Evolutionary conservation across 352 stramenopile genomes (phyloP), one percentile per base, ranked within the genome.

Genomic region (Phytophthora quininea): DNA sequence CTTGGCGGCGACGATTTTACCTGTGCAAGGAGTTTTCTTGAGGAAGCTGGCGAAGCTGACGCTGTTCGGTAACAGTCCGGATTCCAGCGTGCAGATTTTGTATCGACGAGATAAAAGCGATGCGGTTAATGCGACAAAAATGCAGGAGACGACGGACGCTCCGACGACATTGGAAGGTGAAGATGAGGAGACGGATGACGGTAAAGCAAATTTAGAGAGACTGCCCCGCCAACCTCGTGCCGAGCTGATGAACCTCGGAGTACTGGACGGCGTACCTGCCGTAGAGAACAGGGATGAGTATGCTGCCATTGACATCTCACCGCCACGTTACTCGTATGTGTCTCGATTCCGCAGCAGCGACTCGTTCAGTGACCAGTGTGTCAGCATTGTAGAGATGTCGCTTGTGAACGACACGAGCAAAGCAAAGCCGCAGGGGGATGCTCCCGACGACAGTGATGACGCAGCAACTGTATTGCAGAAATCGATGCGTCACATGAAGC

Each of bases 1-100:
- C 10, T 72, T 95, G 4, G 84, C 87, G 0, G 86, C 84, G 0
- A 95, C 87, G 11, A 95, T 95, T 59, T 49, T 96, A 9, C 84
- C 86, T 0, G 83, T 96, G n/a, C 83, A 93, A 42, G 88, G 88
- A 24, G 83, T 96, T 27, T 96, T 95, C 58, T 63, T 96, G 11
- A 68, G 87, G 1, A 85, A 84, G 35, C 67, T 89, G 24, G 86
- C 65, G 51, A 91, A 83, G 59, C 73, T 96, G 46, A 93, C 85
- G 58, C 71, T 96, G 3, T 95, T 93, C 59, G 84, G 86, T 49
- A 96, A 96, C 70, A 90, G 81, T 30, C 86, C 86, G 5, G 88
- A 94, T 62, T 84, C 84, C 40, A 91, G 77, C 43, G 82, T 95
- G 50, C 82, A 93, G 54, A 73, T 96, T 43, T 67, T 91, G 57